phyloP scores from a whole-genome alignment of 768 basidiomycete species.

The Hygrophoropsis aurantiaca region DNA sequence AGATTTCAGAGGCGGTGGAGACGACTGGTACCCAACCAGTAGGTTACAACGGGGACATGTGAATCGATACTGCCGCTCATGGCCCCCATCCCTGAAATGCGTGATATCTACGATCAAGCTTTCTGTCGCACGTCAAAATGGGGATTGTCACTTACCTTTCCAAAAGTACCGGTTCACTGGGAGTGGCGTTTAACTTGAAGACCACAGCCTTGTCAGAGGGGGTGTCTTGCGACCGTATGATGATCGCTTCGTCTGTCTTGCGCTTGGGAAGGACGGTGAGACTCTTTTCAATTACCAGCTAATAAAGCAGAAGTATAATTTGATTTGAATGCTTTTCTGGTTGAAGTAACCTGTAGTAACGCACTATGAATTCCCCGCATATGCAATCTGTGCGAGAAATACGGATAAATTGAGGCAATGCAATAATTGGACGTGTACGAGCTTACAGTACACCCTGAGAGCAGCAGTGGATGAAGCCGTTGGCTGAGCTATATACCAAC shows the following conservation, averaged over 20 bases:
- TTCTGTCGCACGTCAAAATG: slow-evolving; percentile 9
- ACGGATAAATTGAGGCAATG: slow-evolving; percentile 8
- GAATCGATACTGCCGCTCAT: slow-evolving; percentile 76
- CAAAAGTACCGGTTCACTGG: slow-evolving; percentile 68
- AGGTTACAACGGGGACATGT: slow-evolving; percentile 51
- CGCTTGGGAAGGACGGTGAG: slow-evolving; percentile 67
- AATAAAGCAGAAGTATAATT: slow-evolving; percentile 10
- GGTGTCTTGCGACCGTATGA: slow-evolving; percentile 73
- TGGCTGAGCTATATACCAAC: slow-evolving; percentile 62
- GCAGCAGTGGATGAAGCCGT: slow-evolving; percentile 78
- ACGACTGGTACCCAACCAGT: slow-evolving; percentile 68
- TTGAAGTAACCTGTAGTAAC: slow-evolving; percentile 33
- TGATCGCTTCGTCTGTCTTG: slow-evolving; percentile 76
- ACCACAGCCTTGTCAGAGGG: slow-evolving; percentile 58
- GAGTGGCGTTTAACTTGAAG: slow-evolving; percentile 84
- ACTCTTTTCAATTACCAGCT: slow-evolving; percentile 84
- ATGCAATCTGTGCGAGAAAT: slow-evolving; percentile 63
- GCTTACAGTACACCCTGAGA: slow-evolving; percentile 80
- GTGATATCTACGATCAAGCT: slow-evolving; percentile 13
- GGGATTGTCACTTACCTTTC: slow-evolving; percentile 58
- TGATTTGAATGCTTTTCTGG: neutral
- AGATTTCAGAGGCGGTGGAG: slow-evolving; percentile 73
- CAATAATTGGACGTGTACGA: slow-evolving; percentile 10
- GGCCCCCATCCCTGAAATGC: slow-evolving; percentile 53
- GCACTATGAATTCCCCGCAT: slow-evolving; percentile 83